Conservation (phyloP, 129 eudicot species). For the Escallonia herrerae region DNA sequence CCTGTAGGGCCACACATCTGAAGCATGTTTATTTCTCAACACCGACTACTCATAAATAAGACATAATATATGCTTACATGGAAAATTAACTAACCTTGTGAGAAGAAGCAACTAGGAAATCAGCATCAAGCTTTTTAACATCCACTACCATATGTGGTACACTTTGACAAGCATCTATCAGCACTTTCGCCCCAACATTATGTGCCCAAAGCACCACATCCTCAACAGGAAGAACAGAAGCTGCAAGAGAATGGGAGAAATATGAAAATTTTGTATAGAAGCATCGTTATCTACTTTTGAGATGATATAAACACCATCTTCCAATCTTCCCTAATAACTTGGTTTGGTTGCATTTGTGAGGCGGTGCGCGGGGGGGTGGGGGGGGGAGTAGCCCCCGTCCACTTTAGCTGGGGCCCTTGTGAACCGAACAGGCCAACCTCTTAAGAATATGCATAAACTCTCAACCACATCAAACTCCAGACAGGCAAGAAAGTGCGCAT, state of each 20-base stretch:
- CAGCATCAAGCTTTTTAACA: constrained; percentile 75
- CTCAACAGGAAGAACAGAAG: constrained; percentile 78
- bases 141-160: constrained; percentile 98
- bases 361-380: too few species aligned
- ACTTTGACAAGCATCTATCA: constrained; percentile 99
- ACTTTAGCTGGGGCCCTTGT: too few species aligned
- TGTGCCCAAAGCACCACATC: constrained; percentile 84
- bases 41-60: constrained; percentile 16
- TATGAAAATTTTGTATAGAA: background rate
- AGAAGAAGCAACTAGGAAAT: constrained; percentile 98
- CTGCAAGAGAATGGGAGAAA: constrained; percentile 24
- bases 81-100: constrained; percentile 64
- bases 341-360: too few species aligned
- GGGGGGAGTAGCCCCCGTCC: too few species aligned
- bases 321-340: too few species aligned
- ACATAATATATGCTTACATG: constrained; percentile 1
- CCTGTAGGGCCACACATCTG: constrained; percentile 99
- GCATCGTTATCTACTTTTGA: too few species aligned
- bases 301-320: too few species aligned
- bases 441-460: too few species aligned
- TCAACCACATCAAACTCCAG: too few species aligned
- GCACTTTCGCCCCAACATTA: constrained; percentile 83
- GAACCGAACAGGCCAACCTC: too few species aligned
- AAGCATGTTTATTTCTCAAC: constrained; percentile 63
- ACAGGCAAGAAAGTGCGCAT: too few species aligned